Evolutionary conservation across 148 eudicot genomes (phyloP).

Genomic region (Chenopodium berlandieri): DNA sequence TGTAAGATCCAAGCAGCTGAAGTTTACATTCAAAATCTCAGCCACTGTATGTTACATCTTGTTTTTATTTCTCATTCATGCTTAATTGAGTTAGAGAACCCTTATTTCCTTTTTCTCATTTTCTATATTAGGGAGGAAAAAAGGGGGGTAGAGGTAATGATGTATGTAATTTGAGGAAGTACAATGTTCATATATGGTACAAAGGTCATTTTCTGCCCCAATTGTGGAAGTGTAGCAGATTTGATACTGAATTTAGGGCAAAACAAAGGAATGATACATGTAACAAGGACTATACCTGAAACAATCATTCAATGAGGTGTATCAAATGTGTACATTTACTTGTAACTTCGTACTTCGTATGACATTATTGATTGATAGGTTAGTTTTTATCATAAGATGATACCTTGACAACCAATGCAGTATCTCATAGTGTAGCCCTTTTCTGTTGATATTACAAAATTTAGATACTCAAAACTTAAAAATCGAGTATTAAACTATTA

Average conservation of each 20-base stretch:
- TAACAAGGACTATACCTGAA: not conserved
- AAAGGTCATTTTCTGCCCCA: slow-evolving; percentile 11
- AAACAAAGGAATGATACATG: slow-evolving; percentile 9
- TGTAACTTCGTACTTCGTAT: not conserved
- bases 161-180: slow-evolving; percentile 10
- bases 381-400: not conserved
- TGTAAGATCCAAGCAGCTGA: slow-evolving; percentile 14
- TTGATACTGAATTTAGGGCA: slow-evolving; percentile 2
- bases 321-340: not conserved
- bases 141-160: not conserved
- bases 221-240: slow-evolving; percentile 4
- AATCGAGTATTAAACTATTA: too few relatives aligned
- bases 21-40: not conserved
- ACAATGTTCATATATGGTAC: slow-evolving; percentile 10
- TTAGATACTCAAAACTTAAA: too few relatives aligned
- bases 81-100: slow-evolving; percentile 5
- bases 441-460: too few relatives aligned
- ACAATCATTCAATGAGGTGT: not conserved
- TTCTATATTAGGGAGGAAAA: not conserved
- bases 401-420: too few relatives aligned
- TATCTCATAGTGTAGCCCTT: too few relatives aligned
- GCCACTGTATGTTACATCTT: not conserved
- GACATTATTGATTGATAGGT: not conserved
- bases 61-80: not conserved
- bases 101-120: not conserved